These are phyloP conservation scores for Pterothamnion heteromorphum DNA, from an alignment of 31 red algal species.

Conservation along the genomic window DNA sequence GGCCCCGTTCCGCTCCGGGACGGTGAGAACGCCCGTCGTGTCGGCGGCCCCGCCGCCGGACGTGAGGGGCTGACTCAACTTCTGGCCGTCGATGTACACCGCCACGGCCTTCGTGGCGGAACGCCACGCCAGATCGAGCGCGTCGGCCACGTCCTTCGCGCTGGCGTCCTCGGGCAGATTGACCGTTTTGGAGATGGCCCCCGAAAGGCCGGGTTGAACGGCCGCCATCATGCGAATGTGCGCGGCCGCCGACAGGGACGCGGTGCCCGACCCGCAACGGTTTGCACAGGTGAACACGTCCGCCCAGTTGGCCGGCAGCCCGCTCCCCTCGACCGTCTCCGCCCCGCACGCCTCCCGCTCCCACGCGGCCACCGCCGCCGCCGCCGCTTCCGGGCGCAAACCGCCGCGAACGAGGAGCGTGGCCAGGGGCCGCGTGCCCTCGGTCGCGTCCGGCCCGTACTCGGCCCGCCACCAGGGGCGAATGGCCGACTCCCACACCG, in stretches of 20 bases:
- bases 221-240: neutral
- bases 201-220: neutral
- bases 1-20: neutral
- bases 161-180: conserved; percentile 1
- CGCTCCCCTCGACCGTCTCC: too few species aligned
- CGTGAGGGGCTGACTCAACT: neutral
- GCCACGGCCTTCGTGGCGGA: neutral
- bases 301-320: neutral
- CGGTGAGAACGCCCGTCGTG: neutral
- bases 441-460: too few species aligned
- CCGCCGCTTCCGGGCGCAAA: too few species aligned
- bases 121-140: neutral
- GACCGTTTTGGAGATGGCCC: conserved; percentile 29
- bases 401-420: too few species aligned
- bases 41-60: neutral
- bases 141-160: neutral
- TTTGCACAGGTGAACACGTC: neutral
- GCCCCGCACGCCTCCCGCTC: too few species aligned
- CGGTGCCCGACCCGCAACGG: neutral
- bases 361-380: too few species aligned
- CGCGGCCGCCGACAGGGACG: neutral
- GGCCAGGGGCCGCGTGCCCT: too few species aligned
- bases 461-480: too few species aligned
- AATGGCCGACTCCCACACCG: too few species aligned
- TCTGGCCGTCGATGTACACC: neutral